A percentile compares a stretch with the other conserved stretches of the same genome.
phyloP scores from a whole-genome alignment of 1,284 basidiomycete genomes.

The Puccinia brachypodii region DNA sequence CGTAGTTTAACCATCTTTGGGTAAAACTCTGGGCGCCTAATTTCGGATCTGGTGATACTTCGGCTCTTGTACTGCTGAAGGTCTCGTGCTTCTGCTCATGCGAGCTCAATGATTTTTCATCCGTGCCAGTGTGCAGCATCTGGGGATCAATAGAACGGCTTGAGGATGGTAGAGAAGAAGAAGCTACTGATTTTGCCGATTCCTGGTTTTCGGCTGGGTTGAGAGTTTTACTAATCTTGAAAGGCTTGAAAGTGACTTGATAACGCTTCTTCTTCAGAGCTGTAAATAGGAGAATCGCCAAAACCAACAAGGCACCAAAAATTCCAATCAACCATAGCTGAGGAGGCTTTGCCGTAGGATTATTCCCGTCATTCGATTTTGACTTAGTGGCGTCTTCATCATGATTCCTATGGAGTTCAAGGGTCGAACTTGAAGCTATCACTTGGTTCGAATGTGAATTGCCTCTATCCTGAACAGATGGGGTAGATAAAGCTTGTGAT shows the following conservation, averaged over 20 bases:
- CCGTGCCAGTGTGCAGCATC: not conserved
- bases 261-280: not conserved
- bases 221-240: not conserved
- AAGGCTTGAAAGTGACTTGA: conserved; percentile 2
- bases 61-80: not conserved
- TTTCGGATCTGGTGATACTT: not conserved
- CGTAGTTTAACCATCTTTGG: not conserved
- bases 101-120: not conserved
- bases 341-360: not conserved
- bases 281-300: not conserved
- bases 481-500: not conserved
- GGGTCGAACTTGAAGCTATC: not conserved
- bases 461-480: not conserved
- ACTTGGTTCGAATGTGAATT: not conserved
- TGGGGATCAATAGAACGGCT: not conserved
- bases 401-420: not conserved
- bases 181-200: not conserved
- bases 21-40: not conserved
- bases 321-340: not conserved
- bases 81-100: not conserved
- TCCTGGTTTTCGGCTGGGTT: not conserved
- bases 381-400: not conserved
- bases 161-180: not conserved
- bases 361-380: not conserved
- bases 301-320: not conserved